Percentiles rank a stretch among this genome's conserved stretches.
These are phyloP conservation scores for Pichia gijzeniarum DNA, from an alignment of 805 yeast genomes.

Conservation along the genomic window DNA sequence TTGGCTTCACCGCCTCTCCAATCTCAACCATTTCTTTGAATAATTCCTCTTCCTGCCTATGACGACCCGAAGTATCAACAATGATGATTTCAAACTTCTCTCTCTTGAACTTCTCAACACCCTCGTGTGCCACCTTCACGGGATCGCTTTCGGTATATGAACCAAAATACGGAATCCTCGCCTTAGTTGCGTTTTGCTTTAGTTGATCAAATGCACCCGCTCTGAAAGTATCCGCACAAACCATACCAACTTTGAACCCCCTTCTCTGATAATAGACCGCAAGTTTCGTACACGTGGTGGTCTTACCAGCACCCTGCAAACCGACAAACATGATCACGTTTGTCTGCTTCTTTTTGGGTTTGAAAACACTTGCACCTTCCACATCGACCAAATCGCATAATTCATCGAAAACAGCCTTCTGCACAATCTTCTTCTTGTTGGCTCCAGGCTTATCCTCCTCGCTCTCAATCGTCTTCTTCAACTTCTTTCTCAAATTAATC, in stretches of 20 bases:
- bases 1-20: constrained; percentile 80
- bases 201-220: constrained; percentile 99
- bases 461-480: constrained; percentile 51
- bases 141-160: constrained; percentile 95
- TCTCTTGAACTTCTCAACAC: constrained; percentile 84
- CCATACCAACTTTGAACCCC: constrained; percentile 92
- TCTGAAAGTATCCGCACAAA: constrained; percentile 98
- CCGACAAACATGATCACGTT: constrained; percentile 97
- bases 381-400: constrained; percentile 80
- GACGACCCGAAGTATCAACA: constrained; percentile 98
- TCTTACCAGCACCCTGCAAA: constrained; percentile 97
- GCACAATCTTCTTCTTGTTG: constrained; percentile 74
- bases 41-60: constrained; percentile 86
- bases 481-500: constrained; percentile 63
- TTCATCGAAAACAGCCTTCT: constrained; percentile 92
- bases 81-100: constrained; percentile 90
- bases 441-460: constrained; percentile 47
- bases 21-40: constrained; percentile 95
- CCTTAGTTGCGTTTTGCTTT: constrained; percentile 94
- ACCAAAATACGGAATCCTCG: constrained; percentile 91
- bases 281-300: constrained; percentile 93
- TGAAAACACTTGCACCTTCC: constrained; percentile 40
- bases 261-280: constrained; percentile 92
- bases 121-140: constrained; percentile 82
- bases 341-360: constrained; percentile 77